Evolutionary conservation across 1,139 yeast genomes (phyloP).

Genomic region (Sugiyamaella pinicola): DNA sequence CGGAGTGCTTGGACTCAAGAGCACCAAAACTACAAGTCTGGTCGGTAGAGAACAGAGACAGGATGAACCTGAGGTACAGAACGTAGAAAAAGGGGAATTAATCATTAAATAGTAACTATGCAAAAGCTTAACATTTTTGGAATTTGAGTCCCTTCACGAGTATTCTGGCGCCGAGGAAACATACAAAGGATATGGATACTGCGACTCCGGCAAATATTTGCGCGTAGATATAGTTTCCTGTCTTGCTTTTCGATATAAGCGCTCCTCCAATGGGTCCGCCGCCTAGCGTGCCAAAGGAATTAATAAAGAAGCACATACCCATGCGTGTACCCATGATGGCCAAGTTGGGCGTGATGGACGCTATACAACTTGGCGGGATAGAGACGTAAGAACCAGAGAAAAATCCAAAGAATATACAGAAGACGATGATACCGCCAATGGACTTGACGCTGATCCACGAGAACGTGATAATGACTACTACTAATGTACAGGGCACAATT

Average conservation of each 20-base stretch:
- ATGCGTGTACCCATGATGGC: slow-evolving; percentile 48
- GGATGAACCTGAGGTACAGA: too few relatives aligned
- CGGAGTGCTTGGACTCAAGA: too few relatives aligned
- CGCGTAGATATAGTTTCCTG: slow-evolving; percentile 27
- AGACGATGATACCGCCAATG: slow-evolving; percentile 48
- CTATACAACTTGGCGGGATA: slow-evolving; percentile 46
- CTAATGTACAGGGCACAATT: slow-evolving; percentile 38
- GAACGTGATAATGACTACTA: slow-evolving; percentile 31
- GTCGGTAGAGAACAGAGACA: too few relatives aligned
- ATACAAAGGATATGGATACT: slow-evolving; percentile 36
- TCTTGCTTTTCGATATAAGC: slow-evolving; percentile 34
- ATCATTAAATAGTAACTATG: neutral
- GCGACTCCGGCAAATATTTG: slow-evolving; percentile 28
- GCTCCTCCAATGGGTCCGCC: slow-evolving; percentile 59
- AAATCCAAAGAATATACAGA: slow-evolving; percentile 52
- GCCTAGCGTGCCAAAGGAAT: slow-evolving; percentile 53
- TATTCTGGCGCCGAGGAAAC: slow-evolving; percentile 66
- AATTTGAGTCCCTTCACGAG: slow-evolving; percentile 8
- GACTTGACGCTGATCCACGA: slow-evolving; percentile 48
- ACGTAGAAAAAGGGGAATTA: too few relatives aligned
- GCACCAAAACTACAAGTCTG: too few relatives aligned
- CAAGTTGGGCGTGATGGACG: slow-evolving; percentile 54
- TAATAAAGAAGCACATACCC: slow-evolving; percentile 60
- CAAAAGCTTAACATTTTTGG: slow-evolving; percentile 9
- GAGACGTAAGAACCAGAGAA: slow-evolving; percentile 50